Conservation (phyloP, 1,284 basidiomycete species). For the Bondarzewia mesenterica region DNA sequence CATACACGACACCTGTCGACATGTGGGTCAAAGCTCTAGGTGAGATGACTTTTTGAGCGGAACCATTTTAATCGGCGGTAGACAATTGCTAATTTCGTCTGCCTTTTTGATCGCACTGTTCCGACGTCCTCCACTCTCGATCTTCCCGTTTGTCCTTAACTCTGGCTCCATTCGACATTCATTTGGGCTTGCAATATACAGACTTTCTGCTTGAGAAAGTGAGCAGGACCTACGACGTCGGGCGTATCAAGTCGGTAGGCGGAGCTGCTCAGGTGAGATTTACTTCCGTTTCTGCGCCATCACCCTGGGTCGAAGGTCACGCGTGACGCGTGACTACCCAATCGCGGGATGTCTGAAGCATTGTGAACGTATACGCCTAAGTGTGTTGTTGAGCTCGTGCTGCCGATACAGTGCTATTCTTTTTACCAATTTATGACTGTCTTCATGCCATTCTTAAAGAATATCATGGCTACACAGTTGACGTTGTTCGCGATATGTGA, state of each 20-base stretch:
- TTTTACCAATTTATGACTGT: too few species aligned
- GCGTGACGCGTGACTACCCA: neutral
- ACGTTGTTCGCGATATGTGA: too few species aligned
- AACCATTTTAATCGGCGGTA: neutral
- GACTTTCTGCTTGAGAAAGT: conserved; percentile 72
- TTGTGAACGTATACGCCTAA: too few species aligned
- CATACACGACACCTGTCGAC: conserved; percentile 75
- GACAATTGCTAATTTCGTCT: conserved; percentile 11
- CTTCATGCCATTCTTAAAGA: too few species aligned
- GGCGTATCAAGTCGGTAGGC: conserved; percentile 62
- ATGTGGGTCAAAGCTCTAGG: conserved; percentile 82
- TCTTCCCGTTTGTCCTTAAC: neutral
- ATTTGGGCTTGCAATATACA: conserved; percentile 19
- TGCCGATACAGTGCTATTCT: too few species aligned
- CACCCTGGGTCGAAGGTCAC: neutral
- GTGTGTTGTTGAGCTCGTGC: too few species aligned
- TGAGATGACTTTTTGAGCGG: conserved; percentile 28
- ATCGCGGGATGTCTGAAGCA: neutral
- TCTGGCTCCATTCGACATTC: neutral
- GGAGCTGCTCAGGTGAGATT: conserved; percentile 60
- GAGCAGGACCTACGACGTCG: conserved; percentile 54
- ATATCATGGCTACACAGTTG: too few species aligned
- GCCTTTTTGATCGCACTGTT: conserved; percentile 15
- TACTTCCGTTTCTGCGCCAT: conserved; percentile 10
- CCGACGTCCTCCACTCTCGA: conserved; percentile 6